These are phyloP conservation scores for Boletus rubescentipes DNA, from an alignment of 768 basidiomycete genomes.

Conservation along the genomic window DNA sequence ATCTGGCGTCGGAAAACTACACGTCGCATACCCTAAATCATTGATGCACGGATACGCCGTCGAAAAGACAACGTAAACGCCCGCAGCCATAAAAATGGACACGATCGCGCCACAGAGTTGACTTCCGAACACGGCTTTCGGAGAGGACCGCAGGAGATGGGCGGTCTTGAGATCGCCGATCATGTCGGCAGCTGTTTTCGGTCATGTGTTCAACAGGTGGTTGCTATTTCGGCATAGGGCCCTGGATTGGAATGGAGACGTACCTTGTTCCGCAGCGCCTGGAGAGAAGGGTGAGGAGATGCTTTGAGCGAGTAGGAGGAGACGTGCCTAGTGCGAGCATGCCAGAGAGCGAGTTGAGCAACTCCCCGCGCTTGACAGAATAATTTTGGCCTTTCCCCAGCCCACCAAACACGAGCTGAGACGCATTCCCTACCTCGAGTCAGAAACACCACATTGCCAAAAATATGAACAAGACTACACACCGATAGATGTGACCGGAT, in stretches of 20 bases:
- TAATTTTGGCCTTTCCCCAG: slow-evolving; percentile 47
- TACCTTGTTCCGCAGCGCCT: slow-evolving; percentile 27
- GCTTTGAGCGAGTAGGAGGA: not conserved
- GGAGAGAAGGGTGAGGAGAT: not conserved
- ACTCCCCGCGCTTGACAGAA: slow-evolving; percentile 13
- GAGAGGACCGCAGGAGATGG: slow-evolving; percentile 64
- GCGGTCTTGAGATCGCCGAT: slow-evolving; percentile 69
- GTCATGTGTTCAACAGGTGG: too few relatives aligned
- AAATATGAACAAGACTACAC: not conserved
- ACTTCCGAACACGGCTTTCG: slow-evolving; percentile 60
- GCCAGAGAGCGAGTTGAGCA: slow-evolving; percentile 25
- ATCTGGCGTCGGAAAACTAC: slow-evolving; percentile 24
- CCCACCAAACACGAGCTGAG: slow-evolving; percentile 66
- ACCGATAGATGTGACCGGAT: slow-evolving; percentile 57
- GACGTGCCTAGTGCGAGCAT: slow-evolving; percentile 25
- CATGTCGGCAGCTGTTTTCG: slow-evolving; percentile 54
- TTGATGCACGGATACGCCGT: slow-evolving; percentile 61
- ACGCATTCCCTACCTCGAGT: slow-evolving; percentile 36
- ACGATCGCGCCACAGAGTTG: slow-evolving; percentile 59
- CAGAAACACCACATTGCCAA: not conserved
- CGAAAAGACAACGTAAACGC: slow-evolving; percentile 61
- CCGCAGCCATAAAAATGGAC: slow-evolving; percentile 57
- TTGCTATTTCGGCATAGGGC: not conserved
- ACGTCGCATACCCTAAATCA: slow-evolving; percentile 12
- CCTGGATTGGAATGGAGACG: not conserved